phyloP scores from a whole-genome alignment of 371 early-diverging fungal species.

The Nematocida homosporus region DNA sequence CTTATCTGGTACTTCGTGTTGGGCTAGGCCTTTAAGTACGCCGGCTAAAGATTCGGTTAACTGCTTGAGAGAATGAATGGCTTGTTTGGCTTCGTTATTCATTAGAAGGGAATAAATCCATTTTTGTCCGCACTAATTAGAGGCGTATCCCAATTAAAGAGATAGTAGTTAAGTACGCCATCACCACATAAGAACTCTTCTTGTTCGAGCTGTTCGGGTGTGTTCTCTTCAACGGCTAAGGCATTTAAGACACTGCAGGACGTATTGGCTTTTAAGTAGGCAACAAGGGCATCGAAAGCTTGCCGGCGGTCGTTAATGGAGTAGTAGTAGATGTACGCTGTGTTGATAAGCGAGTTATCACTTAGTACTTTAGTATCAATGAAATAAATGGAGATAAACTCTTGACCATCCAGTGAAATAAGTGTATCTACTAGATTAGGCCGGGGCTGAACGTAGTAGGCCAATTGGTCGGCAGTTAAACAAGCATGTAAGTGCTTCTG shows the following conservation, averaged over 20 bases:
- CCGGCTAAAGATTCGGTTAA: not conserved
- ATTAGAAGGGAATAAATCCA: constrained; percentile 50
- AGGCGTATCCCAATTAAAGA: constrained; percentile 63
- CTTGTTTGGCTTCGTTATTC: not conserved
- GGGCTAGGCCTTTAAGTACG: not conserved
- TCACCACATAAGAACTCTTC: constrained; percentile 57
- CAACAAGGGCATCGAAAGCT: constrained; percentile 38
- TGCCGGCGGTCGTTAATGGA: constrained; percentile 10
- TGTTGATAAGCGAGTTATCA: constrained; percentile 42
- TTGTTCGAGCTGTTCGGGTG: constrained; percentile 21
- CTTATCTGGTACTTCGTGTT: not conserved
- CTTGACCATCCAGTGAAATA: constrained; percentile 49
- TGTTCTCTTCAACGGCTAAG: constrained; percentile 45
- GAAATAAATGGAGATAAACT: constrained; percentile 64
- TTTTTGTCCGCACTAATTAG: constrained; percentile 2
- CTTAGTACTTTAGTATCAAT: constrained; percentile 49
- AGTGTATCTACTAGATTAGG: constrained; percentile 39
- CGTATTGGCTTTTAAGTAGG: constrained; percentile 29
- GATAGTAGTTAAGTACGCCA: constrained; percentile 64
- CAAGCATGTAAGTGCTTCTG: constrained; percentile 50
- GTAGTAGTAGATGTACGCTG: constrained; percentile 62
- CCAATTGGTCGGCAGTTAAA: constrained; percentile 54
- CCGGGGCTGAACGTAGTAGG: constrained; percentile 38
- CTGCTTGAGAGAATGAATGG: not conserved
- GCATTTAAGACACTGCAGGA: constrained; percentile 60